Conservation (phyloP, 345 rosid genomes). For the Eucalyptus pauciflora region DNA sequence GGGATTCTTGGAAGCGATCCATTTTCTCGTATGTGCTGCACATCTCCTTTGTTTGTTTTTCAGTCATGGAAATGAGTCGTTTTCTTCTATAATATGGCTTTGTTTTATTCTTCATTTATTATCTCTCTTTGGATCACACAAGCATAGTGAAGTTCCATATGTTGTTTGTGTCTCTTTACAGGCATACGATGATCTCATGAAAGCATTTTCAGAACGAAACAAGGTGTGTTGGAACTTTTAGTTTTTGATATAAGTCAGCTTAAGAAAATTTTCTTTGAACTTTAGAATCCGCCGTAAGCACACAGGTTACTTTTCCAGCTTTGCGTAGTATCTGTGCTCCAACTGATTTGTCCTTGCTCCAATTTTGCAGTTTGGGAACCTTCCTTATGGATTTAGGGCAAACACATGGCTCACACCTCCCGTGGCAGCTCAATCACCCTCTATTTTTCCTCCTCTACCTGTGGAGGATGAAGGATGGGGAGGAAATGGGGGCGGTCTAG, state of each 20-base stretch:
- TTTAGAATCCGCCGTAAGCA: background rate
- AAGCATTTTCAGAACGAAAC: conserved; percentile 84
- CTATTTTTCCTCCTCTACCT: conserved; percentile 66
- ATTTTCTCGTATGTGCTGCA: background rate
- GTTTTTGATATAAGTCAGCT: background rate
- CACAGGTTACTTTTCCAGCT: background rate
- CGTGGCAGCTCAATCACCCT: conserved; percentile 58
- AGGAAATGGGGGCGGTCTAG: conserved; percentile 93
- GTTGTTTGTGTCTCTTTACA: conserved; percentile 11
- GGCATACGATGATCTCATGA: conserved; percentile 84
- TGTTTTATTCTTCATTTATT: background rate
- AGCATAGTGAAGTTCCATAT: background rate
- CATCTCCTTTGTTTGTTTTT: background rate
- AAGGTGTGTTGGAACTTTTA: conserved; percentile 36
- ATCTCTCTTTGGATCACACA: background rate
- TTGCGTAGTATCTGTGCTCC: background rate
- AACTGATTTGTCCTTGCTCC: background rate
- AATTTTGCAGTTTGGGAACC: conserved; percentile 79
- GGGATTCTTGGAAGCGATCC: background rate
- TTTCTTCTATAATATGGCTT: background rate
- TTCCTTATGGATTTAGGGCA: conserved; percentile 95
- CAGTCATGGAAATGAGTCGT: background rate
- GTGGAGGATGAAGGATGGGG: conserved; percentile 89
- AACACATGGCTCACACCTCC: conserved; percentile 97
- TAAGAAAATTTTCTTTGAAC: background rate